Evolutionary conservation across 306 rosid species (phyloP).

Genomic region (Benincasa hispida): DNA sequence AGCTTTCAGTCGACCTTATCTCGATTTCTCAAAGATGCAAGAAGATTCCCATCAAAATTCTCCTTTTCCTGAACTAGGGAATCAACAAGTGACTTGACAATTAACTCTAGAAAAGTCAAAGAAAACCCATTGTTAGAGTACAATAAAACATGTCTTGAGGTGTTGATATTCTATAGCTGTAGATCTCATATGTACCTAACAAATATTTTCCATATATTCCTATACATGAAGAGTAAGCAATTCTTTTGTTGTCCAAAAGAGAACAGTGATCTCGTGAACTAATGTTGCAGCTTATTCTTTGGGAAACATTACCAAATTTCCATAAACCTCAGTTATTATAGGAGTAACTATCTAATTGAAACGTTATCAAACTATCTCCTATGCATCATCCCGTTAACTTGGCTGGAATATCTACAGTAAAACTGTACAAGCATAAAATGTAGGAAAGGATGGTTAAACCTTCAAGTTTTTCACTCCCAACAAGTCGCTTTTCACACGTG

Average conservation of each 20-base stretch:
- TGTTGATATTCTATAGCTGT: not conserved
- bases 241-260: not conserved
- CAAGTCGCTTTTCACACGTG: slow-evolving; percentile 24
- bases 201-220: not conserved
- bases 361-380: not conserved
- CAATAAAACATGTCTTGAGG: not conserved
- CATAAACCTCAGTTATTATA: not conserved
- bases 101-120: slow-evolving; percentile 22
- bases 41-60: slow-evolving; percentile 52
- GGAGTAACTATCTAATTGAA: not conserved
- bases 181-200: not conserved
- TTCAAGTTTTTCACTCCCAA: slow-evolving; percentile 36
- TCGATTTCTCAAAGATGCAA: slow-evolving; percentile 35
- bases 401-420: too few relatives aligned
- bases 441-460: slow-evolving; percentile 29
- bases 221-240: not conserved
- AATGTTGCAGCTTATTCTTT: not conserved
- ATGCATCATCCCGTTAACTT: not conserved
- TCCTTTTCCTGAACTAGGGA: slow-evolving; percentile 54
- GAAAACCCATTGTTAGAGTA: slow-evolving; percentile 8
- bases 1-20: slow-evolving; percentile 16
- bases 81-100: slow-evolving; percentile 50
- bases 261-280: not conserved
- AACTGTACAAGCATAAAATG: not conserved
- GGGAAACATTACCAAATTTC: not conserved